Evolutionary conservation across 495 filamentous ascomycete species (phyloP).

Genomic region (Talaromyces ruber): DNA sequence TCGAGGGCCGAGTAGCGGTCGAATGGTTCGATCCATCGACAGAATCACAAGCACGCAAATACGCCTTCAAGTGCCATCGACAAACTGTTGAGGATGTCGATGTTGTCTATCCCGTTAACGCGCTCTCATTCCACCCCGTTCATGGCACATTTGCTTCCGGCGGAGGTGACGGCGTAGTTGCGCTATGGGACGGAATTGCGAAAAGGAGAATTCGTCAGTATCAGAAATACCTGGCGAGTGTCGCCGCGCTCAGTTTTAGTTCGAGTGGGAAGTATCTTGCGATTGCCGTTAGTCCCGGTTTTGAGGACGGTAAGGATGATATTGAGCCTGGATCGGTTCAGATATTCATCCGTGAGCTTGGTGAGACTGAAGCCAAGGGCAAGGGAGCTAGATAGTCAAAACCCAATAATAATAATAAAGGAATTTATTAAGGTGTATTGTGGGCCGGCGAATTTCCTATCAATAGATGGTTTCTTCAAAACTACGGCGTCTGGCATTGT

Average conservation of each 20-base stretch:
- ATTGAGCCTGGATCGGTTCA: conserved; percentile 59
- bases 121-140: conserved; percentile 83
- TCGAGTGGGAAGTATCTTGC: conserved; percentile 75
- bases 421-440: neutral
- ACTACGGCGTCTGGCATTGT: neutral
- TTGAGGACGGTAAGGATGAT: conserved; percentile 84
- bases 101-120: conserved; percentile 91
- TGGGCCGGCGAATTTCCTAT: neutral
- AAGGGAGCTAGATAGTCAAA: conserved; percentile 56
- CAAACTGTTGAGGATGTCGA: conserved; percentile 65
- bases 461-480: neutral
- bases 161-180: conserved; percentile 90
- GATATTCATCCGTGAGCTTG: conserved; percentile 73
- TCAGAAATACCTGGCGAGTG: conserved; percentile 68
- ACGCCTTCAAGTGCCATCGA: conserved; percentile 97
- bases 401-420: neutral
- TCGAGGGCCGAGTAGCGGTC: conserved; percentile 90
- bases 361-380: conserved; percentile 79
- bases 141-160: conserved; percentile 89
- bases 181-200: conserved; percentile 86
- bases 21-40: conserved; percentile 92
- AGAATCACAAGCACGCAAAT: conserved; percentile 82
- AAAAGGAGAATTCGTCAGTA: conserved; percentile 90
- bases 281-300: conserved; percentile 78
- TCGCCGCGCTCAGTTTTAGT: conserved; percentile 70